Evolutionary conservation across 257 asterid genomes (phyloP).

Genomic region (Anisodus acutangulus): DNA sequence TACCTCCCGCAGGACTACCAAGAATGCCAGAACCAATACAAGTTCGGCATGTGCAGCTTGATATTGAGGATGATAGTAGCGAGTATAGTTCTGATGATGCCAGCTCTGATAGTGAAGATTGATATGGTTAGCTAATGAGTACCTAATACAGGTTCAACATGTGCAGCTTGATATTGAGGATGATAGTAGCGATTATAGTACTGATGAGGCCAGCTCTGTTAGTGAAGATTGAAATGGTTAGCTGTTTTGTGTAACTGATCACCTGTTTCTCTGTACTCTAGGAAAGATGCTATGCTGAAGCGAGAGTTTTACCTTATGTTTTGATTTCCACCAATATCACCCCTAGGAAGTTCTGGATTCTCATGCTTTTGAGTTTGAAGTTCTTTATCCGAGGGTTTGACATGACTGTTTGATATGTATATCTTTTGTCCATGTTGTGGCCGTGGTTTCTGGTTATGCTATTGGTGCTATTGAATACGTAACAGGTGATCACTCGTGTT

Average conservation of each 20-base stretch:
- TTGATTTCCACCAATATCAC: background rate
- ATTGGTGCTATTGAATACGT: background rate
- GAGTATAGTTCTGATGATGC: constrained; percentile 72
- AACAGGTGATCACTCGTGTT: background rate
- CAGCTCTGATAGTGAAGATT: constrained; percentile 76
- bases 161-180: constrained; percentile 91
- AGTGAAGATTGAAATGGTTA: constrained; percentile 61
- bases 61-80: constrained; percentile 53
- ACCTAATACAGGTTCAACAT: constrained; percentile 71
- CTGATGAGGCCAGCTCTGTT: constrained; percentile 69
- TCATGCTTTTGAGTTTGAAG: background rate
- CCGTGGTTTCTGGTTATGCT: background rate
- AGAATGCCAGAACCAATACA: constrained; percentile 79
- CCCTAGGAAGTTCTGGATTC: background rate
- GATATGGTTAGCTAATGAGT: no score
- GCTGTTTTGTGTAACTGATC: constrained; percentile 44
- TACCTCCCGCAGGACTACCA: constrained; percentile 51
- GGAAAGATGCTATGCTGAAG: background rate
- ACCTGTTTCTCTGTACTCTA: constrained; percentile 48
- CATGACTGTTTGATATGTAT: background rate
- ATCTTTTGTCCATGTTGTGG: no score
- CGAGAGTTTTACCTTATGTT: background rate
- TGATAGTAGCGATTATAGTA: constrained; percentile 70
- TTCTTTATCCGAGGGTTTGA: background rate
- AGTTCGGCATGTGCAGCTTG: constrained; percentile 86